Conservation (phyloP, 192 early-diverging fungal species). For the Coemansia reversa region DNA sequence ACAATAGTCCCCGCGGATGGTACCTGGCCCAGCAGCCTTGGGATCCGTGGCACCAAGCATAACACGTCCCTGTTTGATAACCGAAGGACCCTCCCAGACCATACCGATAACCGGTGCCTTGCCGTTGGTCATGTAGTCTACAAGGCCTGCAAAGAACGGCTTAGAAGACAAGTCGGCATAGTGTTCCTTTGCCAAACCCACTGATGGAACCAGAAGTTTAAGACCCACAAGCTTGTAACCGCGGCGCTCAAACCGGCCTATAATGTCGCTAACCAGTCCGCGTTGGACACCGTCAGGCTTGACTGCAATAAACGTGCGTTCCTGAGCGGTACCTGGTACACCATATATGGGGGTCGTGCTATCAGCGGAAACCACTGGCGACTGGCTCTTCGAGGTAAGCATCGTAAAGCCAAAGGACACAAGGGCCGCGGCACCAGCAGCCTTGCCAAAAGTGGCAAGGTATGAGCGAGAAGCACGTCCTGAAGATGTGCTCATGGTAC, state of each 20-base stretch:
- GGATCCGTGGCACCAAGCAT: conserved; percentile 95
- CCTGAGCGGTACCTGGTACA: conserved; percentile 59
- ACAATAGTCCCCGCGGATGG: conserved; percentile 87
- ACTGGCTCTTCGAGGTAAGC: conserved; percentile 19
- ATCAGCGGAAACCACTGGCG: conserved; percentile 32
- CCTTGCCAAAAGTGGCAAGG: conserved; percentile 28
- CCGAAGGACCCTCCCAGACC: conserved; percentile 84
- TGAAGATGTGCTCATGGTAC: conserved; percentile 35
- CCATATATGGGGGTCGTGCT: conserved; percentile 53
- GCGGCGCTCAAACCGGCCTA: conserved; percentile 80
- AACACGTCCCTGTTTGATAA: conserved; percentile 81
- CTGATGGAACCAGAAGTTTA: conserved; percentile 68
- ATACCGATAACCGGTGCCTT: conserved; percentile 79
- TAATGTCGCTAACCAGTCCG: conserved; percentile 82
- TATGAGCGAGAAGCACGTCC: conserved; percentile 22
- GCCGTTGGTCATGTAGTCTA: conserved; percentile 91
- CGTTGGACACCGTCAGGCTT: conserved; percentile 88
- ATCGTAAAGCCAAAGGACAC: conserved; percentile 38
- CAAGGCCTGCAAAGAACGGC: conserved; percentile 87
- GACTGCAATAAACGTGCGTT: conserved; percentile 76
- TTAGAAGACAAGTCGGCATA: conserved; percentile 80
- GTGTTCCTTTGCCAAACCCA: conserved; percentile 75
- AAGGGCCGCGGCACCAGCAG: conserved; percentile 29
- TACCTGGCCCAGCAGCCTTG: conserved; percentile 79
- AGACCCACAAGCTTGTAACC: conserved; percentile 91